A percentile compares a stretch with the other conserved stretches of the same genome.
Evolutionary conservation across 768 basidiomycete species (phyloP).

Genomic region (Mycena floridula): DNA sequence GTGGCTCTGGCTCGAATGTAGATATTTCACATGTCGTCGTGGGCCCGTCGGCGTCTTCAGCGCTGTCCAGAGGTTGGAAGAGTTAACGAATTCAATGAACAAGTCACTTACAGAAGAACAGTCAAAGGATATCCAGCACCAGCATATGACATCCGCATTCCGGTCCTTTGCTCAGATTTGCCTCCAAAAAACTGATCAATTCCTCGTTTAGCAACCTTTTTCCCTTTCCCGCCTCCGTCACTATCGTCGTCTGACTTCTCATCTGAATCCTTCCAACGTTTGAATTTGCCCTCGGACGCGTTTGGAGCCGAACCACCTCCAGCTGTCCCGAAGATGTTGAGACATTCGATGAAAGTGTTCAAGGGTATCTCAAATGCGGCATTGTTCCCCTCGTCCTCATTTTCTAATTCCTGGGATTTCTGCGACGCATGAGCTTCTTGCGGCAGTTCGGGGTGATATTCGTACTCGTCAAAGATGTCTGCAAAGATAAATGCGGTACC

Average conservation of each 20-base stretch:
- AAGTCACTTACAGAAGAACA: constrained; percentile 65
- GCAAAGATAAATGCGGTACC: constrained; percentile 80
- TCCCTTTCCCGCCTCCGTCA: constrained; percentile 26
- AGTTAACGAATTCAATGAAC: constrained; percentile 1
- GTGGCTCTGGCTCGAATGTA: constrained; percentile 79
- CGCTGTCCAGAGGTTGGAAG: constrained; percentile 30
- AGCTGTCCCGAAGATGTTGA: constrained; percentile 92
- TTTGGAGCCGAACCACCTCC: constrained; percentile 30
- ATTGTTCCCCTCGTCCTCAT: constrained; percentile 23
- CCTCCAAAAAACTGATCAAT: constrained; percentile 58
- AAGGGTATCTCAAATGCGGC: constrained; percentile 79
- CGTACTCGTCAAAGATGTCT: constrained; percentile 76
- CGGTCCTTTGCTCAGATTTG: constrained; percentile 59
- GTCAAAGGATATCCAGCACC: constrained; percentile 76
- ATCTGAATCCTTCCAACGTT: constrained; percentile 44
- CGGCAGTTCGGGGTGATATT: constrained; percentile 43
- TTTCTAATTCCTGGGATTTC: constrained; percentile 20
- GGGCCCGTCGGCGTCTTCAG: constrained; percentile 75
- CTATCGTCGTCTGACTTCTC: constrained; percentile 35
- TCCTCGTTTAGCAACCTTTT: constrained; percentile 16
- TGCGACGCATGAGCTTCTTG: constrained; percentile 15
- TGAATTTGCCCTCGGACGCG: constrained; percentile 30
- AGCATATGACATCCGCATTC: constrained; percentile 79
- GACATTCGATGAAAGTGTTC: constrained; percentile 77
- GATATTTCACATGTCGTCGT: constrained; percentile 84